Evolutionary conservation across 495 filamentous ascomycete species (phyloP).

Genomic region (Podospora fimiseda): DNA sequence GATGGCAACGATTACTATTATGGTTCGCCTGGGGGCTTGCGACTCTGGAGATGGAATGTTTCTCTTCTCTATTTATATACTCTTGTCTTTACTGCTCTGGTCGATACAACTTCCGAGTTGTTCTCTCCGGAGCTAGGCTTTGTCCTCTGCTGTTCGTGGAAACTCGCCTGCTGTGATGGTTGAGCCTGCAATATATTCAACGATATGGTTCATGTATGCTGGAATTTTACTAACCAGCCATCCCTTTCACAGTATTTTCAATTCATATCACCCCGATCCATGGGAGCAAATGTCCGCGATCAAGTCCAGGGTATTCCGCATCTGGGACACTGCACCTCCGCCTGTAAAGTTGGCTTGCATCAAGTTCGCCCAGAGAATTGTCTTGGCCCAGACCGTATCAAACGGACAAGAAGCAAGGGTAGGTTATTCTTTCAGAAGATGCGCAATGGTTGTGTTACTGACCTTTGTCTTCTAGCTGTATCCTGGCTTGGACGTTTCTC

Average conservation of each 20-base stretch:
- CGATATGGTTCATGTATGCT: background rate
- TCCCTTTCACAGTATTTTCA: conserved; percentile 60
- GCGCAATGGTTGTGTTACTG: conserved; percentile 7
- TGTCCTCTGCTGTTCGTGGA: background rate
- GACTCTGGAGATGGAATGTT: background rate
- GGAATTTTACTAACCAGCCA: background rate
- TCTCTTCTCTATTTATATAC: background rate
- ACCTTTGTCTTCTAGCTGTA: conserved; percentile 47
- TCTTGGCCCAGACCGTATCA: conserved; percentile 84
- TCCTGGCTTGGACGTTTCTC: conserved; percentile 79
- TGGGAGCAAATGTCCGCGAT: conserved; percentile 88
- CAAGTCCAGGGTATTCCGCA: conserved; percentile 77
- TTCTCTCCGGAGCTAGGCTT: background rate
- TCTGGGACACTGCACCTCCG: conserved; percentile 76
- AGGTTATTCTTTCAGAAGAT: conserved; percentile 26
- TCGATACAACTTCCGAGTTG: background rate
- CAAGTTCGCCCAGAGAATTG: conserved; percentile 91
- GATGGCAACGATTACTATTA: background rate
- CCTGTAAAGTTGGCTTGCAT: conserved; percentile 87
- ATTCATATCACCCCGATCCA: conserved; percentile 65
- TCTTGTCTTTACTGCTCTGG: background rate
- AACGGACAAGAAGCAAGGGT: conserved; percentile 79
- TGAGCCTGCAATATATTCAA: too few species aligned
- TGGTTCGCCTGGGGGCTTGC: background rate
- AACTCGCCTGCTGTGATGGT: too few species aligned